A percentile compares a stretch with the other conserved stretches of the same genome.
Evolutionary conservation across 2,329 filamentous ascomycete species (phyloP).

Genomic region (Dactylellina drechsleri): DNA sequence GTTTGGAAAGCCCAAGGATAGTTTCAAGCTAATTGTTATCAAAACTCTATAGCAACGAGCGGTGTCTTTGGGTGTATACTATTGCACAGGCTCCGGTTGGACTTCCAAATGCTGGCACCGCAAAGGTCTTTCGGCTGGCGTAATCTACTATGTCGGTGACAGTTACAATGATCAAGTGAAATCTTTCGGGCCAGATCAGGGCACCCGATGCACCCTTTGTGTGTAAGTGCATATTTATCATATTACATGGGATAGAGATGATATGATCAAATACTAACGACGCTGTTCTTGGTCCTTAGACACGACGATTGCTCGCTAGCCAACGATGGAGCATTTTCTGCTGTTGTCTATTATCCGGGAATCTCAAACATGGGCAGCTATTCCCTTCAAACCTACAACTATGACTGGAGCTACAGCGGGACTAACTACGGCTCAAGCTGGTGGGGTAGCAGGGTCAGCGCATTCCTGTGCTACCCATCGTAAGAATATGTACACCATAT

Average conservation of each 20-base stretch:
- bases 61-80: constrained; percentile 34
- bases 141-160: constrained; percentile 26
- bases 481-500: constrained; percentile 4
- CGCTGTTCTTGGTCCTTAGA: neutral
- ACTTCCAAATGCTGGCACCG: constrained; percentile 39
- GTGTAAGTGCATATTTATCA: constrained; percentile 22
- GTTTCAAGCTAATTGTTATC: no score
- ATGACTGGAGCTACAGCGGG: constrained; percentile 19
- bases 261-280: neutral
- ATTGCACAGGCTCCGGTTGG: constrained; percentile 28
- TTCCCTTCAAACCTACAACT: constrained; percentile 15
- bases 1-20: no score
- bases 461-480: constrained; percentile 38
- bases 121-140: constrained; percentile 22
- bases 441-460: constrained; percentile 33
- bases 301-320: constrained; percentile 31
- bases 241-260: neutral
- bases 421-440: constrained; percentile 3
- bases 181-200: constrained; percentile 41
- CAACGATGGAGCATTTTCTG: constrained; percentile 32
- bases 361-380: constrained; percentile 19
- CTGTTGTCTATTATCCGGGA: constrained; percentile 34
- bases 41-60: constrained; percentile 14
- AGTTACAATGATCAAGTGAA: constrained; percentile 30
- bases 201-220: constrained; percentile 41